phyloP scores from a whole-genome alignment of 2,329 filamentous ascomycete species.

The Penicillium sp. region DNA sequence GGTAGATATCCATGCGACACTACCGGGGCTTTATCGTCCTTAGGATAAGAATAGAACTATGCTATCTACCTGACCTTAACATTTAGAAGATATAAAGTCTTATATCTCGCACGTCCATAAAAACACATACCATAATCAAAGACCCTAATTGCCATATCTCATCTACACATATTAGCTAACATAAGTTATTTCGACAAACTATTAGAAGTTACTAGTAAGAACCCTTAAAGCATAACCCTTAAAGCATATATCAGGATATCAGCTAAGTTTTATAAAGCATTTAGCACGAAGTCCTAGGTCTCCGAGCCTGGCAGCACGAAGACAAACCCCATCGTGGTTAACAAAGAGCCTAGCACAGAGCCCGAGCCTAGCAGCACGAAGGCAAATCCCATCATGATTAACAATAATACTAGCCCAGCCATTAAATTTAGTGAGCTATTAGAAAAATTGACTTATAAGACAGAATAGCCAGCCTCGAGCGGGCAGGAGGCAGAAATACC shows the following conservation, averaged over 20 bases:
- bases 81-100: background rate
- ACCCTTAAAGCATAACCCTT: background rate
- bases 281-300: background rate
- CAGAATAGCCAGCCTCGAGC: background rate
- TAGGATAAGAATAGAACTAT: background rate
- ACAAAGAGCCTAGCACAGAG: background rate
- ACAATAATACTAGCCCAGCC: background rate
- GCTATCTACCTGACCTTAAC: background rate
- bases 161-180: background rate
- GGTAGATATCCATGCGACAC: too few species aligned
- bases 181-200: background rate
- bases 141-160: background rate
- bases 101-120: background rate
- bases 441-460: background rate
- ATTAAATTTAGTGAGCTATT: background rate
- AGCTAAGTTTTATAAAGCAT: background rate
- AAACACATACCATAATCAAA: background rate
- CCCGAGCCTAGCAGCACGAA: background rate
- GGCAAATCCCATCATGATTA: background rate
- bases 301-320: background rate
- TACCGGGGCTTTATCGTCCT: too few species aligned
- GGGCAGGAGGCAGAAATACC: background rate
- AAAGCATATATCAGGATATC: background rate
- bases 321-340: background rate
- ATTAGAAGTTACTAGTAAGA: background rate